phyloP scores from a whole-genome alignment of 805 yeast genomes.

The Suhomyces canberraensis region DNA sequence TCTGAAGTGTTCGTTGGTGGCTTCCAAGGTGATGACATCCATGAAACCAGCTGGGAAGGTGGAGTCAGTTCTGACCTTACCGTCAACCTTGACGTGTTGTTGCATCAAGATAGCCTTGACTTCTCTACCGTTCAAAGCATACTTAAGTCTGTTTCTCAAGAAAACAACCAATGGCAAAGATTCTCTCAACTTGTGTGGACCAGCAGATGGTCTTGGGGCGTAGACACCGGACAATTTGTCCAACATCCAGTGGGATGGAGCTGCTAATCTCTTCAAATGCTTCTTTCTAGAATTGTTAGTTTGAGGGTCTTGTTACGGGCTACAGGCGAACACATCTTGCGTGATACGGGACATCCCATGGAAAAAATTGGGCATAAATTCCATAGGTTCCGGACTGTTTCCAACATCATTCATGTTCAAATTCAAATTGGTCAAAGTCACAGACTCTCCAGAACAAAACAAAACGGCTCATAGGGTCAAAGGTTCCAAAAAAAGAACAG shows the following conservation, averaged over 20 bases:
- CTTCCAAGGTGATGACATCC: conserved; percentile 97
- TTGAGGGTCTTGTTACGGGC: neutral
- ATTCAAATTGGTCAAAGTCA: neutral
- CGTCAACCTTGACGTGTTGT: conserved; percentile 67
- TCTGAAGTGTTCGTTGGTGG: conserved; percentile 99
- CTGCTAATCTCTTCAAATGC: conserved; percentile 99
- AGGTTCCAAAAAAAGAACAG: too few species aligned
- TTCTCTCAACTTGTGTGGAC: conserved; percentile 78
- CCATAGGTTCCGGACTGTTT: too few species aligned
- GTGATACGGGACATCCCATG: neutral
- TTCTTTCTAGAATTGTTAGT: conserved; percentile 69
- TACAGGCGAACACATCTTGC: neutral
- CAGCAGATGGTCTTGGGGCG: conserved; percentile 99
- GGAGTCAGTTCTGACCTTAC: conserved; percentile 98
- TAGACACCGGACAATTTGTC: conserved; percentile 99
- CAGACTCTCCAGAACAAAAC: too few species aligned
- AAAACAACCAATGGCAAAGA: conserved; percentile 29
- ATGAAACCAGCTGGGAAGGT: conserved; percentile 99
- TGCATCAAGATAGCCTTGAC: conserved; percentile 34
- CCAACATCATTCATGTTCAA: too few species aligned
- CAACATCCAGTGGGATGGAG: conserved; percentile 99
- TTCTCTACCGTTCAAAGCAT: conserved; percentile 34
- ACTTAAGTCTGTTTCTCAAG: conserved; percentile 34
- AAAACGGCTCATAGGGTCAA: too few species aligned
- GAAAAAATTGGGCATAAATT: neutral